Evolutionary conservation across 2,329 filamentous ascomycete species (phyloP).

Genomic region (Colletotrichum sublineola): DNA sequence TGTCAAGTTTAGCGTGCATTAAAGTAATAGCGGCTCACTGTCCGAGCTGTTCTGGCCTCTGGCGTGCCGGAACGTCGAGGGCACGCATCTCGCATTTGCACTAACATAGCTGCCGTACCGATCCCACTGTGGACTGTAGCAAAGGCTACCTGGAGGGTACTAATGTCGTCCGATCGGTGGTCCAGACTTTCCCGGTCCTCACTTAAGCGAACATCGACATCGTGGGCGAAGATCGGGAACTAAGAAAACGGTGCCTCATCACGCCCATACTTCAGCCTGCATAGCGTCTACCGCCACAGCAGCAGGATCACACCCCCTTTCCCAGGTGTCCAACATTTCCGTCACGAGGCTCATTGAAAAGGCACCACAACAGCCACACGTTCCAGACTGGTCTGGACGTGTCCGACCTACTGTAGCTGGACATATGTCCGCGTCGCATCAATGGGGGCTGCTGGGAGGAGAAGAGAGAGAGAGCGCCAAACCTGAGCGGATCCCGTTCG

Average conservation of each 20-base stretch:
- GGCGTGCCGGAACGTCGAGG: too few relatives aligned
- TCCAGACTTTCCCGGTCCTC: constrained; percentile 28
- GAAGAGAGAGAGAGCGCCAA: not conserved
- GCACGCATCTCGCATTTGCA: not conserved
- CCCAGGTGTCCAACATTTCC: constrained; percentile 16
- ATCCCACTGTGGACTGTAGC: not conserved
- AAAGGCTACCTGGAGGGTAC: not conserved
- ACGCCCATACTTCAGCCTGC: not conserved
- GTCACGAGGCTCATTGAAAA: constrained; percentile 32
- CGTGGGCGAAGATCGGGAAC: constrained; percentile 31
- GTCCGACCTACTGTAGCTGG: constrained; percentile 36
- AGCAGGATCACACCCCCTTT: not conserved
- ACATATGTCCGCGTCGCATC: constrained; percentile 31
- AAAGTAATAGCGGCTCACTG: constrained; percentile 23
- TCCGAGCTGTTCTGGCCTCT: constrained; percentile 9
- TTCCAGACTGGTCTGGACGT: constrained; percentile 37
- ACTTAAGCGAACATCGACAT: constrained; percentile 34
- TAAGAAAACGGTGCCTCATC: constrained; percentile 14
- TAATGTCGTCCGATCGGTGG: constrained; percentile 26
- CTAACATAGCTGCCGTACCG: constrained; percentile 12
- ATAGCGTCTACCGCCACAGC: constrained; percentile 6
- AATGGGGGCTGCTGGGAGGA: not conserved
- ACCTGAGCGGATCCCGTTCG: not conserved
- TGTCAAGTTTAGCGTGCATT: constrained; percentile 20
- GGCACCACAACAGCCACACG: constrained; percentile 35